Base-by-base conservation (phyloP, 768 basidiomycete genomes). In the Boletus reticulatus region DNA sequence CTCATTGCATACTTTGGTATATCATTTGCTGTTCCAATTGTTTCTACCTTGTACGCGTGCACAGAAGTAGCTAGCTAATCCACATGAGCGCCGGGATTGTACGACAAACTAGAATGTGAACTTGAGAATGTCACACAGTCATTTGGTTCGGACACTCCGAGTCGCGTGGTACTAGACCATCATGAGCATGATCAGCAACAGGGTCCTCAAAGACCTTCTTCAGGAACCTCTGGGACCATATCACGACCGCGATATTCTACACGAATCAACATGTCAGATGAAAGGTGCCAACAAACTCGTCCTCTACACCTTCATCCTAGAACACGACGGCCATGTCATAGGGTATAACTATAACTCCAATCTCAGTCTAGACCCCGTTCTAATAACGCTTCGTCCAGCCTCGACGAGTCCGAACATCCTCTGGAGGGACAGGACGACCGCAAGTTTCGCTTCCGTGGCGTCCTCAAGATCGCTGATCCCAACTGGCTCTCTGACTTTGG, bases 401-500 rank as follows among this genome's bases (percentile, higher is more conserved):
- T 83, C 11, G 80, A 83, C 60, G 73, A 78, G 36, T 75, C 80
- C 6, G 81, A 83, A 56, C 70, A 60, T 36, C 68, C 76, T 4
- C 52, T 68, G 34, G 48, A 63, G 1, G 71, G 73, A 14, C 71
- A 13, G 11, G 69, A 72, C 52, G 17, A 60, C 36, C 66, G 71
- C 55, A 61, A 32, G 47, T 76, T 84, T 19, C 71, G 76, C 12
- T 83, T 85, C 56, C 79, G 76, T 32, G 86, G 84, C 0, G 61
- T 78, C 6, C 70, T 87, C 1, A 73, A 73, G 38, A 76, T 88
- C 55, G 61, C 72, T 3, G 53, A 69, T 2, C 72, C 81, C 1
- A 59, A 67, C 1, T 84, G 83, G 78, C 77, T 88, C 20, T 80
- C 84, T 1, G 69, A 72, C 0, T 62, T 62, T 42, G 87, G 84